Evolutionary conservation across 495 filamentous ascomycete species (phyloP), one percentile per base, ranked within the genome.

Genomic region (Hypoxylon rickii): DNA sequence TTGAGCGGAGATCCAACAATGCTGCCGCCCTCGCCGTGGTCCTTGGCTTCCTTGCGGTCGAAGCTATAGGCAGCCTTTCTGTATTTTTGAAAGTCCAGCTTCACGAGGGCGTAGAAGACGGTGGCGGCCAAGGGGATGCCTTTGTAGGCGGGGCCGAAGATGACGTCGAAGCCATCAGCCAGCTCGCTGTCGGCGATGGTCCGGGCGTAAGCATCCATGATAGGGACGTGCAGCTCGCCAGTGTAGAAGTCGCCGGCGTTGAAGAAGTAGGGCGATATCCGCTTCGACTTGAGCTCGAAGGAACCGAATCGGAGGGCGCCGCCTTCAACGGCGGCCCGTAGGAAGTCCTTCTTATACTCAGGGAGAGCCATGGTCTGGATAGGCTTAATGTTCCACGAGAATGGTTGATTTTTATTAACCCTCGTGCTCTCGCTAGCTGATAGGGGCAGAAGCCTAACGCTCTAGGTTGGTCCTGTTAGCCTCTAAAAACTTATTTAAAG

Each of bases 201-300:
- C 38, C 85, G 79, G 5, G 93, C 92, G 69, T 91, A 97, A 36
- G 93, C 90, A 36, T 81, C 76, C 48, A 85, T 80, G 55, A 94
- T 84, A 52, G 89, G 83, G 50, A 79, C 78, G 51, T 94, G 82
- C 15, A 96, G 82, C 52, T 83, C 75, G 19, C 84, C 87, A 17
- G 82, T 83, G 76, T 92, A 87, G 76, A 97, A 91, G 61, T 87
- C 82, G 24, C 90, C 90, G 13, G 92, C 89, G 73, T 94, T 95
- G 86, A 97, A 96, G 82, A 98, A 97, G 83, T 97, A 97, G n/a
- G 94, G 92, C 5, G 91, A 96, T 65, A 85, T 81, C 58, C 94
- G 91, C 61, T 88, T 87, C 48, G 92, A 96, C 73, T 98, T 98
- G 58, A 98, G 80, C 48, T 84, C 86, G 79, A 86, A 97, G 63